Conservation (phyloP, 495 filamentous ascomycete genomes). For the Barbatosphaeria neglecta region DNA sequence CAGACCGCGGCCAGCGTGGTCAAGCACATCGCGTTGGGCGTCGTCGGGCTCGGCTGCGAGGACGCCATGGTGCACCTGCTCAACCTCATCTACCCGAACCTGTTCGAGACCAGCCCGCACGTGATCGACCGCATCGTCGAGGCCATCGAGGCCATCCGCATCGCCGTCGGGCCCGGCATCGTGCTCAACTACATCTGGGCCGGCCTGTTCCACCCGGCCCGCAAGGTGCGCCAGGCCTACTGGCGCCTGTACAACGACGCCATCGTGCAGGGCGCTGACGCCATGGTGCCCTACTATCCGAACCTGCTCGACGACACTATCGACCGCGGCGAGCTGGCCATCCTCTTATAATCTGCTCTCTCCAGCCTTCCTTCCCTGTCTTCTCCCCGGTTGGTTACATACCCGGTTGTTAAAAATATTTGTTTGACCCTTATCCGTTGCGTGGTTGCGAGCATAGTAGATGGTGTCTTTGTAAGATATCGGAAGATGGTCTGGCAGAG, state of each 20-base stretch:
- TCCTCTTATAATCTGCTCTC: conserved; percentile 80
- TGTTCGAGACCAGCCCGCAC: conserved; percentile 97
- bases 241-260: conserved; percentile 94
- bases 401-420: too few relatives aligned
- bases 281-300: conserved; percentile 93
- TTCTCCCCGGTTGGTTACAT: too few relatives aligned
- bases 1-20: conserved; percentile 94
- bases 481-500: too few relatives aligned
- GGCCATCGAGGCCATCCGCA: conserved; percentile 90
- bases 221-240: conserved; percentile 86
- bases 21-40: conserved; percentile 92
- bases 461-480: too few relatives aligned
- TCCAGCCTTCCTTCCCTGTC: too few relatives aligned
- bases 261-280: conserved; percentile 89
- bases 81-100: conserved; percentile 89
- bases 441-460: too few relatives aligned
- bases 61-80: conserved; percentile 97
- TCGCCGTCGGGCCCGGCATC: conserved; percentile 81
- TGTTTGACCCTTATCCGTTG: too few relatives aligned
- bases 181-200: conserved; percentile 98
- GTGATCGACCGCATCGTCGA: conserved; percentile 97
- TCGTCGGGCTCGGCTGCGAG: conserved; percentile 94
- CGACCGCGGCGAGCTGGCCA: conserved; percentile 65
- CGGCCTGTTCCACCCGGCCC: conserved; percentile 89
- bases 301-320: conserved; percentile 65